Conservation (phyloP, 768 basidiomycete species). For the Lactarius vividus region DNA sequence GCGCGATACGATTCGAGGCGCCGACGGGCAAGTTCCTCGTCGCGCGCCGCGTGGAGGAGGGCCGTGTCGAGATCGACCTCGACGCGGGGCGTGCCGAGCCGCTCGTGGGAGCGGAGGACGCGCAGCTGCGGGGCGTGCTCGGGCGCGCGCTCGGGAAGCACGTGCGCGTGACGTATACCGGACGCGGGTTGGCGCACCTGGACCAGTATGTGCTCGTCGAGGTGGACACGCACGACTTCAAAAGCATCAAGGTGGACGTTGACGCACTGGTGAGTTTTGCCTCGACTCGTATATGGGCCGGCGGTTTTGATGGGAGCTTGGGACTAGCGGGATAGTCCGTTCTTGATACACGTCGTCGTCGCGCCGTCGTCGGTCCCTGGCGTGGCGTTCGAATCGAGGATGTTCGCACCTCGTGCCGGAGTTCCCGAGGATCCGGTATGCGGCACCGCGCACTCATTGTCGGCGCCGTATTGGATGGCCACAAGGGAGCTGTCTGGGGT, state of each 20-base stretch:
- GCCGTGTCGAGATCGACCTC: constrained; percentile 24
- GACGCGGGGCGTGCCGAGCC: constrained; percentile 8
- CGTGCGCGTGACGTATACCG: constrained; percentile 8
- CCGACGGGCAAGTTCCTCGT: constrained; percentile 5
- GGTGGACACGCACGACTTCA: constrained; percentile 29
- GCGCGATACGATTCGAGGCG: constrained; percentile 15
- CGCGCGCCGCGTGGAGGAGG: constrained; percentile 19
- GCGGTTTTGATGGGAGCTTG: background rate
- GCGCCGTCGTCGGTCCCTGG: constrained; percentile 17
- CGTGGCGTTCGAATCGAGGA: constrained; percentile 32
- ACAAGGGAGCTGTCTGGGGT: background rate
- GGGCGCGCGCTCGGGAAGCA: constrained; percentile 16
- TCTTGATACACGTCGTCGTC: constrained; percentile 21
- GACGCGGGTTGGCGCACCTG: constrained; percentile 12
- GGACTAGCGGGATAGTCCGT: constrained; percentile 14
- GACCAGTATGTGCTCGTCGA: constrained; percentile 29
- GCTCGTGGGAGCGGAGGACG: constrained; percentile 13
- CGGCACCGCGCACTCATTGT: constrained; percentile 33
- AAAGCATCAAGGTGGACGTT: constrained; percentile 24
- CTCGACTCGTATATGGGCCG: background rate
- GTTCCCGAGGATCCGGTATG: constrained; percentile 35
- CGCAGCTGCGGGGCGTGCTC: constrained; percentile 13
- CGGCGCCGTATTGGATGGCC: constrained; percentile 34
- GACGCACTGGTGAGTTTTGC: constrained; percentile 28
- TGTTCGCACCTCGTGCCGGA: constrained; percentile 32